Base-by-base conservation (phyloP, 352 stramenopile species). In the Globisporangium viniferum region DNA sequence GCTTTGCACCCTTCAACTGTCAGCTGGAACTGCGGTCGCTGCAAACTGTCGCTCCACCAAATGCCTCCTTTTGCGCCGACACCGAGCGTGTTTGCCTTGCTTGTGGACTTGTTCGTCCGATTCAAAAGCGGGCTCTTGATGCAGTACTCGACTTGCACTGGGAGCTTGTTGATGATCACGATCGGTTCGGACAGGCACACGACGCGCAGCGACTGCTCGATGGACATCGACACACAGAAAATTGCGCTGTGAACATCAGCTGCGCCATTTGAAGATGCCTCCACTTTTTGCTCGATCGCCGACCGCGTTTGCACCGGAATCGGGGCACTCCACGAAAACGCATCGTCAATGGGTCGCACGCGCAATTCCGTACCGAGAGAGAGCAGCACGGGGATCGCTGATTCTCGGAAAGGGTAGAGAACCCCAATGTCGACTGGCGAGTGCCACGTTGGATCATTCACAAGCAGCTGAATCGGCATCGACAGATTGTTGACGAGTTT, bases 131-230 rank as follows among this genome's bases (percentile, higher is more conserved):
- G 67, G 31, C 79, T 89, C 35, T 77, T 79, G 6, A 88, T 73
- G 48, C 79, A 74, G 48, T 80, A 95, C 27, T 74, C 75, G 15
- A 95, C 20, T n/a, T 77, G 70, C 12, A 93, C 80, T 3, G 88
- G 86, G 1, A 93, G 76, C 64, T 95, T 95, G 58, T 95, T 95
- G 4, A 93, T 73, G 5, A 95, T 57, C n/a, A 87, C 77, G 53
- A 94, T 80, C 8, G 88, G 85, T 58, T 95, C 84, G 3, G 75
- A 79, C 41, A 95, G 72, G 12, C 75, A 75, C 22, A 95, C 81
- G 22, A 85, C 73, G 1, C 86, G 82, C 31, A 93, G 66, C 44
- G 88, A 89, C 54, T 90, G 84, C 33, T 90, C 81, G n/a, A 86
- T 71, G 12, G 76, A 72, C 70, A 93, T 81, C 0, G 74, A 74